Evolutionary conservation across 1,284 basidiomycete genomes (phyloP).

Genomic region (Xerocomus cyaneibrunnescens): DNA sequence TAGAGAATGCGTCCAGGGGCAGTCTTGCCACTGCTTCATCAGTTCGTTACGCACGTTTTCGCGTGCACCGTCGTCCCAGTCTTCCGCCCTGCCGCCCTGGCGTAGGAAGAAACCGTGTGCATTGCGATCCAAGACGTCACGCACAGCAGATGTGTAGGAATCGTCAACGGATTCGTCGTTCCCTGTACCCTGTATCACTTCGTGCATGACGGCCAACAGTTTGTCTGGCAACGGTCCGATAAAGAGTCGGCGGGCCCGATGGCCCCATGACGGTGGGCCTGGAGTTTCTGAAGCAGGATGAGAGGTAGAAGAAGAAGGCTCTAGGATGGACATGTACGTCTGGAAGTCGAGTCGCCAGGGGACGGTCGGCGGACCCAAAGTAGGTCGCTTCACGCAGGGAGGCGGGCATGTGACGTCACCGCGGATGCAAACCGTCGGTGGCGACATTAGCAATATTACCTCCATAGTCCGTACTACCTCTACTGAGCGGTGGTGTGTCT

Average conservation of each 20-base stretch:
- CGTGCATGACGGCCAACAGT: conserved; percentile 37
- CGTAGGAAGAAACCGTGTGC: conserved; percentile 63
- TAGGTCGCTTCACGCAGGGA: conserved; percentile 2
- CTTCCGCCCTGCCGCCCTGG: conserved; percentile 58
- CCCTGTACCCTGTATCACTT: conserved; percentile 4
- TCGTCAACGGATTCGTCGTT: conserved; percentile 35
- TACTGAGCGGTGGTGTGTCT: conserved; percentile 25
- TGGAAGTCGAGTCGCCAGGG: not conserved
- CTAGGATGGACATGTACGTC: conserved; percentile 5
- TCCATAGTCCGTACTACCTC: not conserved
- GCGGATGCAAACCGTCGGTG: not conserved
- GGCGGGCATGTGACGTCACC: conserved; percentile 26
- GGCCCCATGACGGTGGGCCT: not conserved
- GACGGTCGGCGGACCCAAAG: not conserved
- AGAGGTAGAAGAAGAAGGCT: not conserved
- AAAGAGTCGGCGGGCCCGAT: conserved; percentile 45
- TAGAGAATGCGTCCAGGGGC: conserved; percentile 60
- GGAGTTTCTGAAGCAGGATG: not conserved
- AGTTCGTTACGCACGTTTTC: conserved; percentile 54
- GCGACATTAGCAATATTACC: not conserved
- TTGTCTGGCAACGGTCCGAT: conserved; percentile 67
- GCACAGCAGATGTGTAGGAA: conserved; percentile 35
- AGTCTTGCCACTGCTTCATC: conserved; percentile 59
- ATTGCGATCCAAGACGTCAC: conserved; percentile 48
- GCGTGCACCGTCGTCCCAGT: conserved; percentile 63